Base-by-base conservation (phyloP, 495 filamentous ascomycete genomes). In the Viridothelium virens region DNA sequence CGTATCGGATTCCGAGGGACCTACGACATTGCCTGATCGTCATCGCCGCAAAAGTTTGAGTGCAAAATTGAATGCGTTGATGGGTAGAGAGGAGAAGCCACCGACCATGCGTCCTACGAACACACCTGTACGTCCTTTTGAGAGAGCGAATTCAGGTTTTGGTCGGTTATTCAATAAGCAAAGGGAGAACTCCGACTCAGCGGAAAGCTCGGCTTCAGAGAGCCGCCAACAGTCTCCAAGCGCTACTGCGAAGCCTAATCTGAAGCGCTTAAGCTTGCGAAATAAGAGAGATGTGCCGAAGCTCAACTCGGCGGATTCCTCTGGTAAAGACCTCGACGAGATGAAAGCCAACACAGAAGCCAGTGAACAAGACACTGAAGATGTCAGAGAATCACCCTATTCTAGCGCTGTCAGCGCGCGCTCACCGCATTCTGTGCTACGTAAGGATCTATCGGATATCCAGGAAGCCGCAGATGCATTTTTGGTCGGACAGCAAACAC, bases 101-200 rank as follows among this genome's bases (percentile, higher is more conserved):
- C 53, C 53, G 7, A 59, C 53, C 2, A 59, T 59, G 53, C 53
- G 53, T 6, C 25, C 53, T 36, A 59, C 53, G 18, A 59, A 59
- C 14, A 59, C 53, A 7, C 53, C 53, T 9, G 53, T 59, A 6
- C 33, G 53, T 10, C 31, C 53, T 34, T 59, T 59, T 36, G 53
- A 59, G 53, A 59, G 53, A 36, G 53, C 53, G 36, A 59, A 59
- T 36, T 59, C 53, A 7, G 53, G 53, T 14, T 59, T 59, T 36
- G 53, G 53, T 3, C 53, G 53, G 9, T 36, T 59, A 31, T 59
- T 59, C 18, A 59, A 59, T 14, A 59, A 59, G 31, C 53, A 36
- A 59, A 59, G 14, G 31, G 53, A 59, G 31, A 59, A 31, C 25
- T 36, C 31, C 31, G 53, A 59, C 5, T 59, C 53, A 34, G 31